phyloP scores from a whole-genome alignment of 176 grass and related monocot genomes.

The Bromus sterilis region DNA sequence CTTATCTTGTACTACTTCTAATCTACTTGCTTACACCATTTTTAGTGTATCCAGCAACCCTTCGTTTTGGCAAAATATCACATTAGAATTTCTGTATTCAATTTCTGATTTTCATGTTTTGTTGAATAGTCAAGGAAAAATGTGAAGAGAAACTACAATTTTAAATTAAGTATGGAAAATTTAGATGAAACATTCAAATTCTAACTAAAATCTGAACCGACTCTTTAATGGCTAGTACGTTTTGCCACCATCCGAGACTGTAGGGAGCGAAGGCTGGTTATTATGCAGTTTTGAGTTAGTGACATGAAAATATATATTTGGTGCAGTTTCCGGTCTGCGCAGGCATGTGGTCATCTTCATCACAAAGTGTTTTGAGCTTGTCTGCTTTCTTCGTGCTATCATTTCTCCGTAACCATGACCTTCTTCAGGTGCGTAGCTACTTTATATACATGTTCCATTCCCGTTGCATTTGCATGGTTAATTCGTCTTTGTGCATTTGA shows the following conservation, averaged over 20 bases:
- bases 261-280: not conserved
- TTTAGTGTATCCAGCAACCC: not conserved
- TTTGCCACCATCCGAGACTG: not conserved
- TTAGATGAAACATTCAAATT: not conserved
- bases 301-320: not conserved
- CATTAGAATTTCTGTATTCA: not conserved
- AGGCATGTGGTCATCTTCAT: not conserved
- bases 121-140: not conserved
- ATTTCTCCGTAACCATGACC: not conserved
- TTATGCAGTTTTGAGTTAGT: not conserved
- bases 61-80: not conserved
- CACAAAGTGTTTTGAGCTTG: not conserved
- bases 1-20: conserved; percentile 2
- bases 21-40: not conserved
- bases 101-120: not conserved
- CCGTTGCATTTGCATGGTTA: not conserved
- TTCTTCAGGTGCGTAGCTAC: not conserved
- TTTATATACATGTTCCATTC: not conserved
- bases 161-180: not conserved
- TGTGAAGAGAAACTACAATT: not conserved
- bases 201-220: not conserved
- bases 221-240: not conserved
- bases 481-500: not conserved
- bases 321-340: not conserved
- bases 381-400: not conserved